Evolutionary conservation across 2,329 filamentous ascomycete species (phyloP), one percentile per base, ranked within the genome.

Genomic region (Fusarium newnesense): DNA sequence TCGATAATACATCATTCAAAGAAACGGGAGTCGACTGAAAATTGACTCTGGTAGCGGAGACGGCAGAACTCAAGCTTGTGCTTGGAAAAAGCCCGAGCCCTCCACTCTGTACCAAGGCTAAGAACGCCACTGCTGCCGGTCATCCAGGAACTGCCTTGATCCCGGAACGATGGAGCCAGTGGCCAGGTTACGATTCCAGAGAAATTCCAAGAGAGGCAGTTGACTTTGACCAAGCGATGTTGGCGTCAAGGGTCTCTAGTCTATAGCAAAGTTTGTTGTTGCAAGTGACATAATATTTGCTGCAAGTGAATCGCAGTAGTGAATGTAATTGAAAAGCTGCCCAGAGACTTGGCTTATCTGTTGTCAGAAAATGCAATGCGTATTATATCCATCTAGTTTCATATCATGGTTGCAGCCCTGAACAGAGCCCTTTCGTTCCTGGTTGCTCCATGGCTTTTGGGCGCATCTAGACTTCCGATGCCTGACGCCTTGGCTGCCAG

Each of bases 71-170:
- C 58, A 54, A 37, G 16, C 26, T 39, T 58, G 53, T 62, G 52
- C 63, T 59, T 32, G 57, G 24, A 56, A 68, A 58, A 34, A 58
- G 40, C 40, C 39, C 32, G n/a, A 56, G 47, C 49, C 43, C 36
- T 62, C 37, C 42, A 42, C 46, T 34, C 19, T 21, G 30, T 43
- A 43, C 15, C n/a, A 56, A 36, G 42, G 44, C 60, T 37, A 70
- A 53, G 53, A 67, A 39, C 66, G 70, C 70, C 66, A 73, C 70
- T 61, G 68, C 66, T 73, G 70, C 49, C 53, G 44, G 47, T 63
- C 60, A 70, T 67, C 19, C 52, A 73, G 70, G 70, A 50, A 67
- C 60, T 50, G 53, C 26, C 28, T 49, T 57, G 42, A 63, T 42
- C 66, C 57, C 37, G 43, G 49, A 64, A 65, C 24, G 67, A 62